Conservation (phyloP, 495 filamentous ascomycete genomes). For the Cryomyces minteri region DNA sequence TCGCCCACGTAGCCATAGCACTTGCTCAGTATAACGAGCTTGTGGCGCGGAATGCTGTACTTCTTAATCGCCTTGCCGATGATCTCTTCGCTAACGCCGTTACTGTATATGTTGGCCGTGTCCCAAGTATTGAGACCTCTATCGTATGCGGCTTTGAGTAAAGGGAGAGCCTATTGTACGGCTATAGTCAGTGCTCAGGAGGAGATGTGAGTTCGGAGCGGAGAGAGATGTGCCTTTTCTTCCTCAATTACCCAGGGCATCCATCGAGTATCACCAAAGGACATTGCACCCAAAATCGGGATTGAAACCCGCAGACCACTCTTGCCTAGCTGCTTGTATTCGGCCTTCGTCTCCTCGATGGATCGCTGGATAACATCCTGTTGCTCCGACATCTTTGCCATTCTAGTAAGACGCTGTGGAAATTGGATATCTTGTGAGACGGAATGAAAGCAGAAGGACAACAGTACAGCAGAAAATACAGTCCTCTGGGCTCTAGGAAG, state of each 20-base stretch:
- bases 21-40: constrained; percentile 28
- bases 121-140: constrained; percentile 26
- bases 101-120: constrained; percentile 27
- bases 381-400: too few species aligned
- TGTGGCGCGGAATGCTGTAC: constrained; percentile 26
- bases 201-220: neutral
- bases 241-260: constrained; percentile 26
- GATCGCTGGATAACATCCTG: neutral
- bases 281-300: constrained; percentile 30
- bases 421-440: too few species aligned
- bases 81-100: constrained; percentile 26
- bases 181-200: neutral
- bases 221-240: constrained; percentile 10
- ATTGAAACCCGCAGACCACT: constrained; percentile 28
- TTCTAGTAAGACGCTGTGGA: too few species aligned
- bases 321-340: constrained; percentile 22
- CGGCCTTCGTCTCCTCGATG: constrained; percentile 21
- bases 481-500: too few species aligned
- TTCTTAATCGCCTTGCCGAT: constrained; percentile 30
- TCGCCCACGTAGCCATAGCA: constrained; percentile 22
- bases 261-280: constrained; percentile 23
- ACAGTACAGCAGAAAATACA: too few species aligned
- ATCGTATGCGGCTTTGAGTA: constrained; percentile 30
- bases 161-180: constrained; percentile 7
- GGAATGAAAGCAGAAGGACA: too few species aligned